A percentile compares a stretch with the other conserved stretches of the same genome.
phyloP scores from a whole-genome alignment of 1,284 basidiomycete species.

The Apiotrichum gracile region DNA sequence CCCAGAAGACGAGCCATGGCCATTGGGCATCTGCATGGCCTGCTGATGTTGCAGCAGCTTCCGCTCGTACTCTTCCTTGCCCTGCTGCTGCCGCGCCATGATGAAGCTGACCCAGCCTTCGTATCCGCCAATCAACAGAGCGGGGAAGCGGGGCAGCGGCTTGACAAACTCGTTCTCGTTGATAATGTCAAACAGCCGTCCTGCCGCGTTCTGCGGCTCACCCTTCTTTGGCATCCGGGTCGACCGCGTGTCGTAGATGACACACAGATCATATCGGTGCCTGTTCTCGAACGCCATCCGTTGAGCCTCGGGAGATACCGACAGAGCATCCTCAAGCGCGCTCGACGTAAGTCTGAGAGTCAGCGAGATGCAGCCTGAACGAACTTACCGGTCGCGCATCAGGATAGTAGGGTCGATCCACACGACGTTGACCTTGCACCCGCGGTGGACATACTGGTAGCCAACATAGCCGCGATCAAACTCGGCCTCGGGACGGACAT shows the following conservation, averaged over 20 bases:
- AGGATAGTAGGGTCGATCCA: constrained; percentile 82
- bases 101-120: constrained; percentile 72
- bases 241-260: constrained; percentile 74
- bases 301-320: constrained; percentile 66
- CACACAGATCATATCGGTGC: constrained; percentile 83
- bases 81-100: constrained; percentile 17
- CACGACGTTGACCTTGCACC: constrained; percentile 54
- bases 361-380: not conserved
- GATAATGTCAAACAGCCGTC: constrained; percentile 61
- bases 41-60: not conserved
- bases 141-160: constrained; percentile 68
- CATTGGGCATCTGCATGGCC: not conserved
- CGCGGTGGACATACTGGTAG: constrained; percentile 45
- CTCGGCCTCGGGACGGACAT: constrained; percentile 70
- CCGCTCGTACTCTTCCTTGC: constrained; percentile 2
- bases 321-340: constrained; percentile 67
- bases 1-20: too few relatives aligned
- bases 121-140: constrained; percentile 79
- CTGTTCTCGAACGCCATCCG: constrained; percentile 68
- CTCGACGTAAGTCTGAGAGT: constrained; percentile 58
- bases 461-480: constrained; percentile 70
- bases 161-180: constrained; percentile 68
- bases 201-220: constrained; percentile 53
- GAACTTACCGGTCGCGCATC: constrained; percentile 59
- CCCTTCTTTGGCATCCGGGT: constrained; percentile 52